Conservation (phyloP, 306 rosid genomes). For the Hippophae tibetana region DNA sequence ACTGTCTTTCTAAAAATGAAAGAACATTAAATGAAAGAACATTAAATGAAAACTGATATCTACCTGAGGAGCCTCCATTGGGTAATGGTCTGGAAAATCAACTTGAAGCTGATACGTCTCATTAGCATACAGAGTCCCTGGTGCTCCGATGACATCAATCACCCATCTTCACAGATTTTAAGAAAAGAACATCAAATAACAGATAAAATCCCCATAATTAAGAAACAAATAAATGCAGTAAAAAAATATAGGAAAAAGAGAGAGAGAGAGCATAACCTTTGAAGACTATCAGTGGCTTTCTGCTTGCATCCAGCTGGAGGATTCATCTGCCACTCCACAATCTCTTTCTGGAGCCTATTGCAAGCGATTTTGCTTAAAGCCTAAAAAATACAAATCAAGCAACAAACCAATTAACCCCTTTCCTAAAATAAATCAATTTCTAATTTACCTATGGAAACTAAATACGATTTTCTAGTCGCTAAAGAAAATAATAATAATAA, state of each 20-base stretch:
- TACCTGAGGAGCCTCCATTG: constrained; percentile 98
- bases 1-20: constrained; percentile 1
- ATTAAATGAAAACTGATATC: neutral
- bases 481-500: too few relatives aligned
- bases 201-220: neutral
- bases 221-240: neutral
- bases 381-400: constrained; percentile 16
- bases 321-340: constrained; percentile 90
- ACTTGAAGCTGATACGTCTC: constrained; percentile 90
- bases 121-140: constrained; percentile 75
- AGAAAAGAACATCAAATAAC: neutral
- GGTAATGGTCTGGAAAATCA: constrained; percentile 89
- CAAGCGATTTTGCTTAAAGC: constrained; percentile 86
- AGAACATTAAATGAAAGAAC: neutral
- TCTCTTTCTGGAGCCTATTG: constrained; percentile 91
- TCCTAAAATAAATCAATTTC: too few relatives aligned
- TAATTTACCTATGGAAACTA: too few relatives aligned
- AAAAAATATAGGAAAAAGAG: neutral
- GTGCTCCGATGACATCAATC: constrained; percentile 81
- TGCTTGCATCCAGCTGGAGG: constrained; percentile 79
- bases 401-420: neutral
- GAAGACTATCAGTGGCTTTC: constrained; percentile 82
- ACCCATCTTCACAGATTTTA: constrained; percentile 48
- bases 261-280: constrained; percentile 34
- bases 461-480: too few relatives aligned